phyloP scores from a whole-genome alignment of 805 yeast species.

The Lipomyces spencermartinsiae region DNA sequence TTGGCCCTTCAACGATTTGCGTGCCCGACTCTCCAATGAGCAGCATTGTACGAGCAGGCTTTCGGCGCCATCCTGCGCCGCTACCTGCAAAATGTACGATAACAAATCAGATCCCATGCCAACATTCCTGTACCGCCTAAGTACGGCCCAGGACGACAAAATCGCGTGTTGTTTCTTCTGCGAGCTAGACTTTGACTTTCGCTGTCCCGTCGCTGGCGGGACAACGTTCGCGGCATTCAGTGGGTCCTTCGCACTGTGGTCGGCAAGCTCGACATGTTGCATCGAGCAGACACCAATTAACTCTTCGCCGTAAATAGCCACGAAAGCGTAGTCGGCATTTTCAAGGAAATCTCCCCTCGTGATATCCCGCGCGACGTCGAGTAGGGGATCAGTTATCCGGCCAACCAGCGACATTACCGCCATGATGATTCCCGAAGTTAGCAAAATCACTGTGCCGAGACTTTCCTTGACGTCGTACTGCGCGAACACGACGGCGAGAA shows the following conservation, averaged over 20 bases:
- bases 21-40: slow-evolving; percentile 32
- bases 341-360: slow-evolving; percentile 26
- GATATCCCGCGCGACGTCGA: slow-evolving; percentile 21
- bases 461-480: slow-evolving; percentile 20
- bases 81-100: slow-evolving; percentile 22
- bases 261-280: slow-evolving; percentile 28
- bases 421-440: slow-evolving; percentile 28
- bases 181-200: neutral
- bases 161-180: slow-evolving; percentile 23
- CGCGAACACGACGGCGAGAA: slow-evolving; percentile 25
- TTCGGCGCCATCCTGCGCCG: slow-evolving; percentile 18
- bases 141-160: slow-evolving; percentile 39
- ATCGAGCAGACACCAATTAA: slow-evolving; percentile 29
- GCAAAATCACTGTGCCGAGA: slow-evolving; percentile 30
- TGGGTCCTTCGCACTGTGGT: slow-evolving; percentile 16
- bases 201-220: neutral
- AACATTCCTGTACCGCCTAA: slow-evolving; percentile 35
- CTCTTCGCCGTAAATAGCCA: slow-evolving; percentile 29
- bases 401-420: slow-evolving; percentile 37
- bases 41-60: slow-evolving; percentile 26
- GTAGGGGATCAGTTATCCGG: slow-evolving; percentile 32
- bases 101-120: slow-evolving; percentile 40
- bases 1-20: slow-evolving; percentile 10
- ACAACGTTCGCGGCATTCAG: neutral
- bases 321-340: slow-evolving; percentile 26